phyloP scores from a whole-genome alignment of 768 basidiomycete species.

The Suillus occidentalis region DNA sequence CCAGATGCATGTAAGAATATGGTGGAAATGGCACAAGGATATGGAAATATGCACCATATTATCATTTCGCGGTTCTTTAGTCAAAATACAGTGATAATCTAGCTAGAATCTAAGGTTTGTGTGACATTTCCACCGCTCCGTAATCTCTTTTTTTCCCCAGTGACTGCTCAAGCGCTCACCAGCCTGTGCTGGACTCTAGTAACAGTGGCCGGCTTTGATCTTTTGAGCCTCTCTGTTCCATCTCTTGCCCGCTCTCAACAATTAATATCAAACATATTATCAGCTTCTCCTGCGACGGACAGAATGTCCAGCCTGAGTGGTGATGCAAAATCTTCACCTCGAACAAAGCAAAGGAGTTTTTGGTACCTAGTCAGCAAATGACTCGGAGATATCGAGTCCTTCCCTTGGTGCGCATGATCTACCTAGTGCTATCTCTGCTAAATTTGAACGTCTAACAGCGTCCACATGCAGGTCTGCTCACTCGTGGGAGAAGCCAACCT shows the following conservation, averaged over 20 bases:
- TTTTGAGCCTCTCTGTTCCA: background rate
- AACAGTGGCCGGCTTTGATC: no score
- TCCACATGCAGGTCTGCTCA: conserved; percentile 3
- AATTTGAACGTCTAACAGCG: background rate
- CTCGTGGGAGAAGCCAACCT: conserved; percentile 4
- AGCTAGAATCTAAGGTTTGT: no score
- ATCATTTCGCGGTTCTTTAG: no score
- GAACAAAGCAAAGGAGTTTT: background rate
- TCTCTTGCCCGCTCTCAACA: background rate
- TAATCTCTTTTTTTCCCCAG: no score
- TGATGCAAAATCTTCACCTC: background rate
- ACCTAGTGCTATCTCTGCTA: background rate
- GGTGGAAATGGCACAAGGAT: no score
- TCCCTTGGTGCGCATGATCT: background rate
- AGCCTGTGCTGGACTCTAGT: no score
- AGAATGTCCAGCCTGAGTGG: background rate
- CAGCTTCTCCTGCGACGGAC: background rate
- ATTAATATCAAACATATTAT: background rate
- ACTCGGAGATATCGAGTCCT: background rate
- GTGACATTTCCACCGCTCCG: no score
- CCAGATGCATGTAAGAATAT: no score
- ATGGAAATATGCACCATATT: no score
- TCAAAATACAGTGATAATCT: no score
- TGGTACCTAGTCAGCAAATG: background rate
- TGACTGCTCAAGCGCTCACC: no score